Evolutionary conservation across 2,329 filamentous ascomycete genomes (phyloP).

Genomic region (Beauveria sp.): DNA sequence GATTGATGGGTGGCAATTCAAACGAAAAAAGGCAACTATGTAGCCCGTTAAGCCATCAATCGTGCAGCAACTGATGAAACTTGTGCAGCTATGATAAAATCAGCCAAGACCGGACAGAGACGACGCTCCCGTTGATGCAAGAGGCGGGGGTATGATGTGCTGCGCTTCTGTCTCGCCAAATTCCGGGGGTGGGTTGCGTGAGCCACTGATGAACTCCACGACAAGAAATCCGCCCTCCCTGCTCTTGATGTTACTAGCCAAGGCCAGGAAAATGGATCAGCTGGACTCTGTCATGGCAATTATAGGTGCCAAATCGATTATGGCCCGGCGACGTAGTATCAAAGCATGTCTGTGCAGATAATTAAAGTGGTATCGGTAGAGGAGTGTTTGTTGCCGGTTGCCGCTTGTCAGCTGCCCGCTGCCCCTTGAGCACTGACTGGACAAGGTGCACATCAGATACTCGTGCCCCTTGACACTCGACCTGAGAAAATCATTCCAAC

Average conservation of each 20-base stretch:
- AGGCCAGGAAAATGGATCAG: not conserved
- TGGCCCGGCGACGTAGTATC: not conserved
- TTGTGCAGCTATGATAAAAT: not conserved
- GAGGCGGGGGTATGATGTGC: slow-evolving; percentile 9
- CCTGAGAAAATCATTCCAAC: not conserved
- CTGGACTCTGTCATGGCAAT: not conserved
- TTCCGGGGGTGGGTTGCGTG: slow-evolving; percentile 3
- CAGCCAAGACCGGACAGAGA: not conserved
- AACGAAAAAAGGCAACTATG: not conserved
- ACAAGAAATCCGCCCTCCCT: not conserved
- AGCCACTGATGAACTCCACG: not conserved
- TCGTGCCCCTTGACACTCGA: not conserved
- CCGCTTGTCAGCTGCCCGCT: not conserved
- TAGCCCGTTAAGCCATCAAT: not conserved
- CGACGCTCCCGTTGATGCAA: slow-evolving; percentile 5
- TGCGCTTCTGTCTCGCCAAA: not conserved
- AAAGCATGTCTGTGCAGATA: not conserved
- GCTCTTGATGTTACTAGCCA: not conserved
- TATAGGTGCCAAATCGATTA: not conserved
- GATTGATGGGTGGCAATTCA: not conserved
- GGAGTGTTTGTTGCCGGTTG: not conserved
- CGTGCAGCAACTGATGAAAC: not conserved
- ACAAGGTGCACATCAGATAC: not conserved
- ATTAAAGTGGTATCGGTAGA: not conserved
- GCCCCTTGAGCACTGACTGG: not conserved